These are phyloP conservation scores for Hanseniaspora valbyensis DNA, from an alignment of 805 yeast genomes.

Conservation along the genomic window DNA sequence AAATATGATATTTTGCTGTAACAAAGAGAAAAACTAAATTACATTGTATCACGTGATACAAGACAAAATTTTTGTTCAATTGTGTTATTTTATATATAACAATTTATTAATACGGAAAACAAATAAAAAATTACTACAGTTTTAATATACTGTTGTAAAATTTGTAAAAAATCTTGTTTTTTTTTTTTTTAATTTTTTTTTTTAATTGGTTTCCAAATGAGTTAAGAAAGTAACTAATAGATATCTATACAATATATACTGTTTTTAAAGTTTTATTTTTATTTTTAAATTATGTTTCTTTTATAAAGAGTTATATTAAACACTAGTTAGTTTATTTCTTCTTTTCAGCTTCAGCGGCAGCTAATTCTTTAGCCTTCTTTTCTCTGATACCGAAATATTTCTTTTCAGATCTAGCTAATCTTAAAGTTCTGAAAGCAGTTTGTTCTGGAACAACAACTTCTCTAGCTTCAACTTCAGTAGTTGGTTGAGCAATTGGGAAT, in stretches of 20 bases:
- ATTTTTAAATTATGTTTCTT: background rate
- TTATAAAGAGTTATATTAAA: slow-evolving; percentile 2
- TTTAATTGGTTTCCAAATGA: slow-evolving; percentile 5
- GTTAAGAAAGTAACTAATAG: slow-evolving; percentile 6
- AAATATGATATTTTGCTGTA: no score
- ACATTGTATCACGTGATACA: no score
- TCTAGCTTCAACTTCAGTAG: slow-evolving; percentile 67
- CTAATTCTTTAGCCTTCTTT: slow-evolving; percentile 93
- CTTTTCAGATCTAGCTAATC: slow-evolving; percentile 90
- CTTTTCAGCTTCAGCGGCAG: slow-evolving; percentile 99
- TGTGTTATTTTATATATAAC: no score
- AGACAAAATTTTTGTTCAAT: background rate
- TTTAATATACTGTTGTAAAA: background rate
- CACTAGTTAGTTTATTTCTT: slow-evolving; percentile 57
- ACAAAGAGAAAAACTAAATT: no score
- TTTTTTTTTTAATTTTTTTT: slow-evolving; percentile 1
- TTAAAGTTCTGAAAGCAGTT: slow-evolving; percentile 87
- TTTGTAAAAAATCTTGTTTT: slow-evolving; percentile 17
- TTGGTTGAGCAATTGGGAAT: slow-evolving; percentile 85
- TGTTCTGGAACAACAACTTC: slow-evolving; percentile 69
- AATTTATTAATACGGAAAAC: no score
- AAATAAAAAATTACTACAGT: no score
- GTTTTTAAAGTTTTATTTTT: background rate
- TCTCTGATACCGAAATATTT: slow-evolving; percentile 91
- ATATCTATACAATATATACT: slow-evolving; percentile 3